Base-by-base conservation (phyloP, 768 basidiomycete genomes). In the Jaapia argillacea region DNA sequence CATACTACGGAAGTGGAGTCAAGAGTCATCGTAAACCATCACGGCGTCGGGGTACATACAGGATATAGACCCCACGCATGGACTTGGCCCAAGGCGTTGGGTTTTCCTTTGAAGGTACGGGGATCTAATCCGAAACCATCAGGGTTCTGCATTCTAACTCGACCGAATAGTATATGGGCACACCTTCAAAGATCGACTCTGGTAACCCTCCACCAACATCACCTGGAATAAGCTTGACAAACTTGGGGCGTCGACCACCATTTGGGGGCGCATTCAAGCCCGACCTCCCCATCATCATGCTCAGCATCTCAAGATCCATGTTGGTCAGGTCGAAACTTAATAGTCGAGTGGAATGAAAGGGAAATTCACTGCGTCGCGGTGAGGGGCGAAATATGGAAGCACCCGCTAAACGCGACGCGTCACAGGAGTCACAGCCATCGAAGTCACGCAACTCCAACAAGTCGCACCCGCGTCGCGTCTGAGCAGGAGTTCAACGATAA, bases 1-100 rank as follows among this genome's bases (percentile, higher is more conserved):
- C 10, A 10, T 33, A 16, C 16, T 10, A 10, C 28, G 28, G 16
- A 53, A 53, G 49, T 57, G 31, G 37, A 36, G 14, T 21, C 36
- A 38, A 5, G 18, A 27, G 16, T 6, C 20, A 13, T 18, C 12
- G 10, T 57, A n/a, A n/a, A n/a, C 38, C n/a, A 21, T 45, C 16
- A 28, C 31, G 5, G 18, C 6, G 21, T 35, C 13, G 4, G 20
- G 28, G 5, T 4, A 48, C 52, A 4, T 27, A 57, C 55, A 4
- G 51, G 52, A 49, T 53, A 57, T 12, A 62, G 28, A 2, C 58
- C 60, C 60, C 60, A 62, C n/a, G 57, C 48, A 41, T 59, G 58
- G 23, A 58, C 50, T 44, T 61, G 49, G 10, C 60, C 60, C 23
- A 51, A 43, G 22, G 52, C 54, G 6, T 58, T 58, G n/a, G 52